Evolutionary conservation across 192 early-diverging fungal species (phyloP).

Genomic region (Coemansia sp.): DNA sequence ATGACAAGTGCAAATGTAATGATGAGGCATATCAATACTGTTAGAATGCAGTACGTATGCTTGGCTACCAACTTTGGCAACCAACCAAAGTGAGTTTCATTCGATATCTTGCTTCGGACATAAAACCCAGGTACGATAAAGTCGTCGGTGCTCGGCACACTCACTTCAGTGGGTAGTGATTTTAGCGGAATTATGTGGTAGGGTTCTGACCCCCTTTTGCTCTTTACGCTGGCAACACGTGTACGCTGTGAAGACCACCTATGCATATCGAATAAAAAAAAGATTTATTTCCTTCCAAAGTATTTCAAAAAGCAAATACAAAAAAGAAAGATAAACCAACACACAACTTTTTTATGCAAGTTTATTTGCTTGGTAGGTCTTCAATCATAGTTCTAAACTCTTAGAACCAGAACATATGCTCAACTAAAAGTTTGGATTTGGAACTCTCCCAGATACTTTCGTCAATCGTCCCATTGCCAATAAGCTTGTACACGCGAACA

Average conservation of each 20-base stretch:
- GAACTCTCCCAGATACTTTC: constrained; percentile 51
- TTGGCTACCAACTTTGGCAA: not conserved
- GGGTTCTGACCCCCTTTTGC: not conserved
- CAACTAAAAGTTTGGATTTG: constrained; percentile 40
- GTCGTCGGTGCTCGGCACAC: not conserved
- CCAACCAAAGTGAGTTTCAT: not conserved
- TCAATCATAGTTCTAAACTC: not conserved
- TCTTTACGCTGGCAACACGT: not conserved
- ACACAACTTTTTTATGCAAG: not conserved
- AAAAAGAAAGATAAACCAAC: not conserved
- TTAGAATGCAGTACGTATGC: not conserved
- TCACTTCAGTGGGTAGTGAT: not conserved
- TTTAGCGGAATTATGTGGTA: not conserved
- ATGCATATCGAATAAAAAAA: not conserved
- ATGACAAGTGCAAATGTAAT: constrained; percentile 4
- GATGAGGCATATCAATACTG: not conserved
- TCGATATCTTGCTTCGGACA: not conserved
- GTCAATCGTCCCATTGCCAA: constrained; percentile 72
- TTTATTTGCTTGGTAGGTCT: not conserved
- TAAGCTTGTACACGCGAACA: constrained; percentile 75
- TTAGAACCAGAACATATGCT: constrained; percentile 53
- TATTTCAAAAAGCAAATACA: not conserved
- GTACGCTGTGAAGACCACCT: constrained; percentile 8
- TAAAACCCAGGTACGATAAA: not conserved
- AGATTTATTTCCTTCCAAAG: not conserved